These are phyloP conservation scores for Grifola frondosa DNA, from an alignment of 1,284 basidiomycete genomes.

Conservation along the genomic window DNA sequence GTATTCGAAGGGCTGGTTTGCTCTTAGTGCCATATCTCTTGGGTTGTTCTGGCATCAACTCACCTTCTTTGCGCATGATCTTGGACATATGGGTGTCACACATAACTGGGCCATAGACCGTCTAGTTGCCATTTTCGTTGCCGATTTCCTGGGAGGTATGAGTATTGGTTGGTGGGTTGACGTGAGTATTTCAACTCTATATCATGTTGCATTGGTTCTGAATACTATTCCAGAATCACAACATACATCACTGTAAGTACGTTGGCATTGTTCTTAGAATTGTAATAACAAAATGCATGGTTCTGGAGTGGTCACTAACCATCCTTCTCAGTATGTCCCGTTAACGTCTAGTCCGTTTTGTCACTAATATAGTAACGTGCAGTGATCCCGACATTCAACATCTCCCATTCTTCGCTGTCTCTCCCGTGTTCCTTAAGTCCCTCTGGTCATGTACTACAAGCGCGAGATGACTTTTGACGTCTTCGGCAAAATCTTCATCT, in stretches of 20 bases:
- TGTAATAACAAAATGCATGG: constrained; percentile 8
- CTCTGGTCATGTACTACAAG: constrained; percentile 95
- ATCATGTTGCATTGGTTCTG: constrained; percentile 3
- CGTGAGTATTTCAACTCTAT: constrained; percentile 49
- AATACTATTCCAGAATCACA: constrained; percentile 74
- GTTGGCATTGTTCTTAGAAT: constrained; percentile 3
- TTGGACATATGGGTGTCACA: constrained; percentile 93
- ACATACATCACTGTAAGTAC: constrained; percentile 86
- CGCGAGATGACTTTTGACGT: constrained; percentile 82
- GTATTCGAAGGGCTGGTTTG: constrained; percentile 66
- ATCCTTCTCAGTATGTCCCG: constrained; percentile 83
- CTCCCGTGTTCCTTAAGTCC: constrained; percentile 80
- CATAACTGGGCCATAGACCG: constrained; percentile 86
- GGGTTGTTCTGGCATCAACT: constrained; percentile 96
- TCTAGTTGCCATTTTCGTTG: constrained; percentile 77
- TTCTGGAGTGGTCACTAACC: constrained; percentile 86
- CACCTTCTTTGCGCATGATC: constrained; percentile 90
- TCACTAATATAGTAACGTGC: constrained; percentile 29
- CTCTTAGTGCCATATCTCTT: constrained; percentile 75
- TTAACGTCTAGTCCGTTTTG: constrained; percentile 1
- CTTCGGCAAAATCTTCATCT: constrained; percentile 66
- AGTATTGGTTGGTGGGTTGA: constrained; percentile 99
- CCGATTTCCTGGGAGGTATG: constrained; percentile 88
- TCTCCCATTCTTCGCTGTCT: constrained; percentile 95
- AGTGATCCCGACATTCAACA: constrained; percentile 97